Percentiles rank a stretch among this genome's conserved stretches.
Evolutionary conservation across 192 early-diverging fungal genomes (phyloP).

Genomic region (Coemansia sp.): DNA sequence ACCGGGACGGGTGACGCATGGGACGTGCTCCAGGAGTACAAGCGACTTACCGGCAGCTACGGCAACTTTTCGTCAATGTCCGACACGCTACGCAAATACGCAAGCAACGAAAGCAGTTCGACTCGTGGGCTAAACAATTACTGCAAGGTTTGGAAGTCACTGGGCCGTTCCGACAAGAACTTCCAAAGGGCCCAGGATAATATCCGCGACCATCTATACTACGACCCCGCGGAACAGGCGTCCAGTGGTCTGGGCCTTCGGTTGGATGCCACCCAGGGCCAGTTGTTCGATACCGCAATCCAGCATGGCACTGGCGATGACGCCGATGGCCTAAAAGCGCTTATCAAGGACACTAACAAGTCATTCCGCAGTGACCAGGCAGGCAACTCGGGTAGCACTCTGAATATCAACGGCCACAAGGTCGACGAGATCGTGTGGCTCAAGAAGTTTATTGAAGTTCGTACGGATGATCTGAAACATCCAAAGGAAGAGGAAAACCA

Average conservation of each 20-base stretch:
- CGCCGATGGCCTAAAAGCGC: constrained; percentile 29
- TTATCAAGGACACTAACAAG: constrained; percentile 30
- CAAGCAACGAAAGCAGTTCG: constrained; percentile 17
- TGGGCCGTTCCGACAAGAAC: constrained; percentile 33
- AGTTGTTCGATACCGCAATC: constrained; percentile 57
- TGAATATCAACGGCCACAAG: constrained; percentile 31
- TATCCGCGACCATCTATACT: constrained; percentile 45
- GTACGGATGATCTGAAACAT: constrained; percentile 39
- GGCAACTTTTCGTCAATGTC: constrained; percentile 46
- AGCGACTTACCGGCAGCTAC: constrained; percentile 28
- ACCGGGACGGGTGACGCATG: constrained; percentile 30
- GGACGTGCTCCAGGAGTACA: constrained; percentile 43
- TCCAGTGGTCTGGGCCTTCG: constrained; percentile 30
- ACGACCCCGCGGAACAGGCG: constrained; percentile 12
- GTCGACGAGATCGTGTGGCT: constrained; percentile 54
- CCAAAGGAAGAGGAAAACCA: constrained; percentile 36
- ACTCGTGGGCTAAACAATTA: constrained; percentile 46
- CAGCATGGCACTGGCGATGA: constrained; percentile 45
- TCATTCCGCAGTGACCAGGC: constrained; percentile 19
- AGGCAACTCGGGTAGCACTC: constrained; percentile 33
- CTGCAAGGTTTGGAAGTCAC: constrained; percentile 52
- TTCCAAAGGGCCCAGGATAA: constrained; percentile 51
- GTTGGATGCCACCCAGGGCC: constrained; percentile 39
- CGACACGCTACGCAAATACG: constrained; percentile 17
- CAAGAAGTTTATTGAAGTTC: constrained; percentile 44